Base-by-base conservation (phyloP, 2,329 filamentous ascomycete species). In the Ophiostoma fasciatum region DNA sequence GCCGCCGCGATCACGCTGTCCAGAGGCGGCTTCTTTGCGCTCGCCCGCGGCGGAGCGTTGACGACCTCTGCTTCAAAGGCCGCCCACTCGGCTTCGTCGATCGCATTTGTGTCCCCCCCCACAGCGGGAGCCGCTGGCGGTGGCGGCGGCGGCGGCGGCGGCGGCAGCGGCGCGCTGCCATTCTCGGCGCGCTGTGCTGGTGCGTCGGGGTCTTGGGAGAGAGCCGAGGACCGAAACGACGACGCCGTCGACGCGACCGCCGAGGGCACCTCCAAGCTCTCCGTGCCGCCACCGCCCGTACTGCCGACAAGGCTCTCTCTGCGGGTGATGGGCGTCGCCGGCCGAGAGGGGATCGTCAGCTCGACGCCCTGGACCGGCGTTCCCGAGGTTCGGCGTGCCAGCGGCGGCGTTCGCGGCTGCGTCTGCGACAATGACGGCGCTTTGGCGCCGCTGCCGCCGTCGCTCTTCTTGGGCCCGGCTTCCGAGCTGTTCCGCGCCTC, bases 11-110 rank as follows among this genome's bases (percentile, higher is more conserved):
- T 71, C 7, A 71, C 64, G 28, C 56, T 50, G 19, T 28, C 33
- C 25, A 40, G 29, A 7, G 32, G 28, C 3, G 35, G 31, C 14
- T 25, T 31, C 7, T 17, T n/a, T n/a, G n/a, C n/a, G n/a, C n/a
- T n/a, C n/a, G n/a, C n/a, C n/a, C n/a, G 61, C 51, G 21, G 58
- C 14, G 50, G 50, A 7, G 74, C 78, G 37, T 93, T 75, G 36
- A 56, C 42, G 5, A 57, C 46, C 10, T 93, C 82, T 3, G 81
- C 80, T 52, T 94, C 79, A 51, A 93, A 92, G 8, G 82, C 82
- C 2, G 82, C 79, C 81, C 82, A 90, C 56, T 90, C 82, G 36
- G 78, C 73, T 49, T 93, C 82, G 51, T 87, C 74, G 8, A 82
- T 45, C 21, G 30, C 11, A 9, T 32, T 12, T n/a, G n/a, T n/a